Evolutionary conservation across 2,329 filamentous ascomycete genomes (phyloP), one percentile per base, ranked within the genome.

Genomic region (Scedosporium dehoogii): DNA sequence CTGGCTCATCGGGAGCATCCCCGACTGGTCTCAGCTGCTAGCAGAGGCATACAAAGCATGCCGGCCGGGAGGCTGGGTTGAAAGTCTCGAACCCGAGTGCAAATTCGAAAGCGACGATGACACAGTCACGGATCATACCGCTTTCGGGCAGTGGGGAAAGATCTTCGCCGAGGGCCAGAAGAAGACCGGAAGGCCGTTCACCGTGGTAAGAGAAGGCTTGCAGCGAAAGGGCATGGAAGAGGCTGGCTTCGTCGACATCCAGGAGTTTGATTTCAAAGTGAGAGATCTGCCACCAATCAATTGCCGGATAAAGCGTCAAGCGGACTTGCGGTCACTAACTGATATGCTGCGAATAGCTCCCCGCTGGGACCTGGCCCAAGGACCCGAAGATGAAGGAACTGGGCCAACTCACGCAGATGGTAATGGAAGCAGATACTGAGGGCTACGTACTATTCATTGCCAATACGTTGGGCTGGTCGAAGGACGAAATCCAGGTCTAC

Each of bases 1-100:
- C 5, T 69, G 83, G 66, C 77, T 89, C 72, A 75, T 77, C 2
- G 86, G 85, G 18, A 78, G 79, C 56, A 80, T 87, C 65, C 71
- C 75, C 1, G 79, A 85, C 66, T 88, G 85, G 74, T 74, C 76
- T 18, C 72, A 78, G 10, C 72, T 88, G 33, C 58, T 21, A 56
- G 41, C 48, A 4, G 46, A 66, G 38, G 65, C 65, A 0, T 67
- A 61, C 59, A 59, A 55, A n/a, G 51, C 51, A 18, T 61, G 62
- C 55, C 60, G 62, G 53, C 63, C 64, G 1, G 66, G 66, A 6
- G 66, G 65, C 23, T 67, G 61, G 61, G 60, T 65, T 12, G 59
- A 67, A 53, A 65, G 59, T 46, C 27, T 59, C 25, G 64, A 66
- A 27, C 58, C 58, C 4, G 10, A 10, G 18, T 16, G 14, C 21